These are phyloP conservation scores for Schwanniomyces etchellsii DNA, from an alignment of 1,139 yeast species.

Conservation along the genomic window DNA sequence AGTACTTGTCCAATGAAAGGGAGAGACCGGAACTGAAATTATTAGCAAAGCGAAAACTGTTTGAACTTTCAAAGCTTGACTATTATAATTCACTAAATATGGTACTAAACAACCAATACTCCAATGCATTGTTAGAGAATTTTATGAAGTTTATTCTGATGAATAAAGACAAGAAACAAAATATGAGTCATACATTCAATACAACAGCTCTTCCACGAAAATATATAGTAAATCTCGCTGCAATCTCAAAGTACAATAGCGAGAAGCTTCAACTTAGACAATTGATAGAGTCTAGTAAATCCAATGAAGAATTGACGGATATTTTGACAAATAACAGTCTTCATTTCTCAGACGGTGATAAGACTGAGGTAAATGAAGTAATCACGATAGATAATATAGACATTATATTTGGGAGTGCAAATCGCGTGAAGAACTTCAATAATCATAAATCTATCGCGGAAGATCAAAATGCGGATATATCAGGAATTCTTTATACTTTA, in stretches of 20 bases:
- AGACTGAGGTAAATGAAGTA: slow-evolving; percentile 4
- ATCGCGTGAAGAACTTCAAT: slow-evolving; percentile 7
- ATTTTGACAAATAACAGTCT: slow-evolving; percentile 26
- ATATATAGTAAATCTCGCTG: slow-evolving; percentile 29
- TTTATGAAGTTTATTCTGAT: slow-evolving; percentile 32
- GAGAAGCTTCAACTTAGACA: slow-evolving; percentile 40
- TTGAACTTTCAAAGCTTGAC: slow-evolving; percentile 68
- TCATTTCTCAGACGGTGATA: slow-evolving; percentile 8
- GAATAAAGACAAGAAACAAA: slow-evolving; percentile 10
- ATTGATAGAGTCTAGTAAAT: slow-evolving; percentile 35
- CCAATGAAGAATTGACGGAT: slow-evolving; percentile 38
- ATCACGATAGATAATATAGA: slow-evolving; percentile 29
- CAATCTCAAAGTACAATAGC: slow-evolving; percentile 34
- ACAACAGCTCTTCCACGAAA: slow-evolving; percentile 21
- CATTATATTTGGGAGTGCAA: slow-evolving; percentile 16
- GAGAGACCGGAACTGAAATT: slow-evolving; percentile 59
- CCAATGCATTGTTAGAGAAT: slow-evolving; percentile 35
- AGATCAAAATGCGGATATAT: slow-evolving; percentile 27
- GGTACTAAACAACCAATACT: slow-evolving; percentile 46
- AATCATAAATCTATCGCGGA: slow-evolving; percentile 5
- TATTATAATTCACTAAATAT: slow-evolving; percentile 63
- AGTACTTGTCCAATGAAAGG: slow-evolving; percentile 62
- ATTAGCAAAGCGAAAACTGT: slow-evolving; percentile 50
- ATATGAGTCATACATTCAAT: slow-evolving; percentile 16
- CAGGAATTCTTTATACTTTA: slow-evolving; percentile 61